phyloP scores from a whole-genome alignment of 306 rosid genomes.

The Morella rubra region DNA sequence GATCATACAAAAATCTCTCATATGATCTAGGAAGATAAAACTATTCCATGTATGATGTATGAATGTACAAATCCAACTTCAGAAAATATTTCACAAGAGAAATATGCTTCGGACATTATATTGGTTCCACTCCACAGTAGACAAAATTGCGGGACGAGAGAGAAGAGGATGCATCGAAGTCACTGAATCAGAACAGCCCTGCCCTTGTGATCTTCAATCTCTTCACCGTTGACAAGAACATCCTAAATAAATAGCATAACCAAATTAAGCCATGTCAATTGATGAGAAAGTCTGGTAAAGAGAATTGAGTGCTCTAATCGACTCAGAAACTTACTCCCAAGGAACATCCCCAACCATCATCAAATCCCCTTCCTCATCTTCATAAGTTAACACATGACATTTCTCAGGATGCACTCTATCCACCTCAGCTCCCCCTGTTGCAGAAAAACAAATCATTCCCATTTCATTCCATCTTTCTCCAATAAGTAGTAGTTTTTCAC shows the following conservation, averaged over 20 bases:
- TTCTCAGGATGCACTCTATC: constrained; percentile 51
- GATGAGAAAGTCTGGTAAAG: background rate
- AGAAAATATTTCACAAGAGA: constrained; percentile 32
- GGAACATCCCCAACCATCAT: constrained; percentile 79
- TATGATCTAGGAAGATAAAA: background rate
- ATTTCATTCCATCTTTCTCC: background rate
- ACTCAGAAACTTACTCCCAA: constrained; percentile 59
- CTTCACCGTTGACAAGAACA: constrained; percentile 66
- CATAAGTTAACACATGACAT: constrained; percentile 72
- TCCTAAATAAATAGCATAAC: constrained; percentile 29
- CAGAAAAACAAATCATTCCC: background rate
- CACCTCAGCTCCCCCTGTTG: constrained; percentile 70
- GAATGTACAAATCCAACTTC: constrained; percentile 34
- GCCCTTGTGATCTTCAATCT: constrained; percentile 73
- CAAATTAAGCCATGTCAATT: background rate
- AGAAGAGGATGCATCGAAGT: background rate
- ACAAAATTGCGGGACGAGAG: constrained; percentile 32
- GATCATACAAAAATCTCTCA: constrained; percentile 6
- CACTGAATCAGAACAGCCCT: constrained; percentile 40
- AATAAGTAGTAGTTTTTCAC: background rate
- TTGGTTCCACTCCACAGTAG: constrained; percentile 19
- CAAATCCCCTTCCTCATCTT: constrained; percentile 90
- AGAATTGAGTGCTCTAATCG: too few relatives aligned
- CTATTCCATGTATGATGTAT: constrained; percentile 24
- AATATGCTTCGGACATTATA: constrained; percentile 14